Percentiles rank a stretch among this genome's conserved stretches.
phyloP scores from a whole-genome alignment of 208 protist genomes.

The Trypanosoma lewisi region DNA sequence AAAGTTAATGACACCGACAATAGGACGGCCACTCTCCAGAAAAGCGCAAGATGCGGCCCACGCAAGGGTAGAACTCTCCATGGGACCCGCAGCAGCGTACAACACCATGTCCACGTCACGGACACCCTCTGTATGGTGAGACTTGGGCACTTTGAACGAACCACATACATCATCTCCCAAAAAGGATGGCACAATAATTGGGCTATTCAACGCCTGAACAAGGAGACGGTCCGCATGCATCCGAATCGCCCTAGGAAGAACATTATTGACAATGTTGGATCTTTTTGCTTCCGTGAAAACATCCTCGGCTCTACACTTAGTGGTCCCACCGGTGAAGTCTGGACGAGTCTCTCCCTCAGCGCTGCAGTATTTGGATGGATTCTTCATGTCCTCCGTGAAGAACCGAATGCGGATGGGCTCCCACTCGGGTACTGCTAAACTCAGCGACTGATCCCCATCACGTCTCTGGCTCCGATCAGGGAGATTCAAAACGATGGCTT shows the following conservation, averaged over 20 bases:
- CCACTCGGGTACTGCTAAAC: slow-evolving; percentile 10
- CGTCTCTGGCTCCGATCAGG: neutral
- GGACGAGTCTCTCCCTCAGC: slow-evolving; percentile 16
- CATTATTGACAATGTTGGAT: neutral
- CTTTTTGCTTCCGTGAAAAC: neutral
- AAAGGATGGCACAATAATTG: neutral
- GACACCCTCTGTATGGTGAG: neutral
- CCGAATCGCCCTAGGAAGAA: neutral
- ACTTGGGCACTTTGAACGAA: neutral
- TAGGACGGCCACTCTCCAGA: slow-evolving; percentile 19
- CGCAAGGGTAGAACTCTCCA: neutral
- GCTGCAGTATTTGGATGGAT: slow-evolving; percentile 40
- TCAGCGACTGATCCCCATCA: neutral
- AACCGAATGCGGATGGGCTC: slow-evolving; percentile 38
- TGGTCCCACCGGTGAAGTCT: slow-evolving; percentile 20
- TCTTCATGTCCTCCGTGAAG: slow-evolving; percentile 35
- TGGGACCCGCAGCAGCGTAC: neutral
- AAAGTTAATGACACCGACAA: slow-evolving; percentile 26
- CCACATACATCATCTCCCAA: neutral
- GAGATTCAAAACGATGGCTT: neutral
- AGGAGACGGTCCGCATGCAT: slow-evolving; percentile 1
- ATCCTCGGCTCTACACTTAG: slow-evolving; percentile 16
- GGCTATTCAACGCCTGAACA: neutral
- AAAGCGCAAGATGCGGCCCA: slow-evolving; percentile 39
- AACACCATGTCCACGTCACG: neutral